Percentiles rank a stretch among this genome's conserved stretches.
Conservation (phyloP, 305 asterid species). For the Fraxinus latifolia region DNA sequence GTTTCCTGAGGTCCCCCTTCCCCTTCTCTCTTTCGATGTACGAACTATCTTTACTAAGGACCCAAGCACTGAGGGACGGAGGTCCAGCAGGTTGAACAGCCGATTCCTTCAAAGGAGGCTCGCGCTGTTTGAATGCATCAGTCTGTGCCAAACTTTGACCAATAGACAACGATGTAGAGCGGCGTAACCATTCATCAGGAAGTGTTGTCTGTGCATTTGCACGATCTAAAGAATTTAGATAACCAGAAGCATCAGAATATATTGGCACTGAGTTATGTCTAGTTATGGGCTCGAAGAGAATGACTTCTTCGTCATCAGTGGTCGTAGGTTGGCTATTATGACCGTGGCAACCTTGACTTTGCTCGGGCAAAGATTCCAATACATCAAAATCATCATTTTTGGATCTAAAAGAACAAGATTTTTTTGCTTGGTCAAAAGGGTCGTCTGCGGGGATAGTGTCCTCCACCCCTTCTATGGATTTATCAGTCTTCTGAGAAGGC, state of each 20-base stretch:
- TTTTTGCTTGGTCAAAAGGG: background rate
- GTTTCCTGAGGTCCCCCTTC: slow-evolving; percentile 28
- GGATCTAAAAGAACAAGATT: background rate
- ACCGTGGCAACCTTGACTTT: slow-evolving; percentile 11
- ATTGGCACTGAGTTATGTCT: slow-evolving; percentile 75
- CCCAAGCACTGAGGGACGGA: slow-evolving; percentile 84
- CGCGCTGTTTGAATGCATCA: slow-evolving; percentile 42
- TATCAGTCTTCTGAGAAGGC: slow-evolving; percentile 11
- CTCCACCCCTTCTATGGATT: slow-evolving; percentile 3
- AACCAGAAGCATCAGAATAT: slow-evolving; percentile 30
- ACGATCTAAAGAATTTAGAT: slow-evolving; percentile 25
- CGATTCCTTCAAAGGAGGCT: slow-evolving; percentile 37
- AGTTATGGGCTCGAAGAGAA: slow-evolving; percentile 78
- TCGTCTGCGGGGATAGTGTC: background rate
- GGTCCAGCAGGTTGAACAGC: slow-evolving; percentile 56
- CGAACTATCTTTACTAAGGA: slow-evolving; percentile 37
- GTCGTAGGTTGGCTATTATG: slow-evolving; percentile 20
- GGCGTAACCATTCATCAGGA: slow-evolving; percentile 59
- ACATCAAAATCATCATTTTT: background rate
- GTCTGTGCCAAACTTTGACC: slow-evolving; percentile 38
- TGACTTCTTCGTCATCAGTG: slow-evolving; percentile 77
- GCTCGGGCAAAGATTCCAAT: background rate
- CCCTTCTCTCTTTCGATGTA: slow-evolving; percentile 40
- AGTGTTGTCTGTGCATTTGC: slow-evolving; percentile 14
- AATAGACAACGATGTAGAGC: slow-evolving; percentile 58